Conservation (phyloP, 202 grass and related monocot species). For the Musa balbisiana region DNA sequence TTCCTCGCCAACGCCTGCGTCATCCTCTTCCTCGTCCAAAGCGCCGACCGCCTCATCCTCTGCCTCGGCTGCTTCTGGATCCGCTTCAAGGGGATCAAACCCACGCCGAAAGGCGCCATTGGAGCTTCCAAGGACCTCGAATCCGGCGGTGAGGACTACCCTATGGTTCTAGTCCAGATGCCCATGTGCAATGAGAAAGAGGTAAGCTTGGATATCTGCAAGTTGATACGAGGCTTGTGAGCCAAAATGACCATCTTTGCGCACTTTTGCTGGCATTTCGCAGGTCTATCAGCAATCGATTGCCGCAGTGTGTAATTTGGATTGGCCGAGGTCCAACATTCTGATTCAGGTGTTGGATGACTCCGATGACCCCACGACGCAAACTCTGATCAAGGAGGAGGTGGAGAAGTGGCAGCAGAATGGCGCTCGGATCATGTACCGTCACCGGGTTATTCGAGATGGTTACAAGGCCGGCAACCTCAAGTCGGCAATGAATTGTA, state of each 20-base stretch:
- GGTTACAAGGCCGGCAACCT: conserved; percentile 88
- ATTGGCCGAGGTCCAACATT: conserved; percentile 67
- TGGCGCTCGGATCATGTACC: conserved; percentile 49
- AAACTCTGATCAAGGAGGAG: conserved; percentile 59
- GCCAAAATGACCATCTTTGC: background rate
- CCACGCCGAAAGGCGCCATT: conserved; percentile 18
- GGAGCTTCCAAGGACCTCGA: conserved; percentile 44
- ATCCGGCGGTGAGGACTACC: conserved; percentile 40
- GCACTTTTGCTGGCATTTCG: conserved; percentile 1
- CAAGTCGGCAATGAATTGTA: conserved; percentile 69
- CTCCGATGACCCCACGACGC: conserved; percentile 52
- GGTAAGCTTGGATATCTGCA: conserved; percentile 35
- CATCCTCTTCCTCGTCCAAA: conserved; percentile 85
- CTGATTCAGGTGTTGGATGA: conserved; percentile 78
- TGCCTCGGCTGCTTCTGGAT: conserved; percentile 97
- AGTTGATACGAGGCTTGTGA: background rate
- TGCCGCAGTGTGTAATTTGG: conserved; percentile 61
- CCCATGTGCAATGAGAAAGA: conserved; percentile 99
- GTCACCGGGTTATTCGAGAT: conserved; percentile 54
- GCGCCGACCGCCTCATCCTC: conserved; percentile 71
- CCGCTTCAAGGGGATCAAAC: conserved; percentile 69
- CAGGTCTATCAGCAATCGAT: conserved; percentile 83
- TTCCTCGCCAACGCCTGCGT: conserved; percentile 82
- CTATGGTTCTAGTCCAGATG: conserved; percentile 96
- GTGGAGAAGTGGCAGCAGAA: conserved; percentile 66